Conservation (phyloP, 2,329 filamentous ascomycete species). For the Aureobasidium melanogenum region DNA sequence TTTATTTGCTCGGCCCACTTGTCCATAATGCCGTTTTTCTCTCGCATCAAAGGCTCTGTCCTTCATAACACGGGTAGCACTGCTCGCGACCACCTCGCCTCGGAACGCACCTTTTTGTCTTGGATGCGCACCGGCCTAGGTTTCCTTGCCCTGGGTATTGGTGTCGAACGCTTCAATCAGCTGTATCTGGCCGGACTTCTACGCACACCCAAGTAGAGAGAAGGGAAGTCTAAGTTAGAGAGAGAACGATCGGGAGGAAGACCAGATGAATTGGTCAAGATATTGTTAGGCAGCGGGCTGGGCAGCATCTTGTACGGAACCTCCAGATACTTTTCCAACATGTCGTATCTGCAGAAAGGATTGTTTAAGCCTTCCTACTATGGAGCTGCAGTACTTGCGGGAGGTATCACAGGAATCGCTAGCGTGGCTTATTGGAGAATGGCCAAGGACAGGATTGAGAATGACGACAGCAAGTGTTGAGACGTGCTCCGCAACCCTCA, state of each 20-base stretch:
- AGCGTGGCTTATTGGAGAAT: constrained; percentile 20
- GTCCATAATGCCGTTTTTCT: background rate
- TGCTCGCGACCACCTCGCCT: constrained; percentile 45
- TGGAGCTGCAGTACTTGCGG: constrained; percentile 21
- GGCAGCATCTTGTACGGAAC: constrained; percentile 41
- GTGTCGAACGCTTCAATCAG: constrained; percentile 40
- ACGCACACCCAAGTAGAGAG: constrained; percentile 19
- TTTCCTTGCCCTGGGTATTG: constrained; percentile 44
- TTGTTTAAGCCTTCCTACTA: constrained; percentile 30
- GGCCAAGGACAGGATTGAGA: no score
- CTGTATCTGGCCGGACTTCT: constrained; percentile 19
- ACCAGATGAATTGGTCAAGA: constrained; percentile 18
- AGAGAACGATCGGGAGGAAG: no score
- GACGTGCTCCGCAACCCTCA: no score
- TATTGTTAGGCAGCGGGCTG: constrained; percentile 37
- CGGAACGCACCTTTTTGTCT: constrained; percentile 45
- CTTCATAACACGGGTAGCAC: constrained; percentile 40
- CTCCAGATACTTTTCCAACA: constrained; percentile 37
- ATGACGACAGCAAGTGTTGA: no score
- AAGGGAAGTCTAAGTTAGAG: no score
- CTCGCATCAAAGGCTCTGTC: background rate
- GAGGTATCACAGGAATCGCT: constrained; percentile 23
- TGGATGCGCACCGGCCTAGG: constrained; percentile 45
- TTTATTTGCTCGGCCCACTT: no score
- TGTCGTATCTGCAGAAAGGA: constrained; percentile 35